Evolutionary conservation across 2,329 filamentous ascomycete species (phyloP).

Genomic region (Purpureocillium lavendulum): DNA sequence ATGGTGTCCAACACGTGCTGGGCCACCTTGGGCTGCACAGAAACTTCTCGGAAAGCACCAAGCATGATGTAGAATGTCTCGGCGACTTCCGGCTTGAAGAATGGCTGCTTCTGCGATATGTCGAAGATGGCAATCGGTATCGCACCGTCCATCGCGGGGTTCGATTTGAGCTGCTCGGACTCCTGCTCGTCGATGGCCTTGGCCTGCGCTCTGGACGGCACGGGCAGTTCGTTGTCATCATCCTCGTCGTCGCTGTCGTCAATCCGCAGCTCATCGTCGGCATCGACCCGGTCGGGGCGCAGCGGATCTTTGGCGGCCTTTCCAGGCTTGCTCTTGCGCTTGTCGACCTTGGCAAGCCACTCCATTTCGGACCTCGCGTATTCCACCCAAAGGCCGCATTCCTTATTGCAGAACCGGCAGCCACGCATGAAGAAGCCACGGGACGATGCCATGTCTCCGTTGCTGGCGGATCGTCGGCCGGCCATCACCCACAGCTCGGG

Average conservation of each 20-base stretch:
- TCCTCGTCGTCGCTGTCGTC: conserved; percentile 36
- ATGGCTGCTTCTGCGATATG: conserved; percentile 69
- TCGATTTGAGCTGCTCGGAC: conserved; percentile 52
- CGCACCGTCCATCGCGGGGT: conserved; percentile 82
- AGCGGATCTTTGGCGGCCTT: conserved; percentile 28
- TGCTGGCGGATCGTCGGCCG: conserved; percentile 64
- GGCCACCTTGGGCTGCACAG: conserved; percentile 57
- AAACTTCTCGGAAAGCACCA: conserved; percentile 56
- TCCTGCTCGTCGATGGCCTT: conserved; percentile 39
- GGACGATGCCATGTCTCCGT: conserved; percentile 82
- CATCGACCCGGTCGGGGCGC: conserved; percentile 38
- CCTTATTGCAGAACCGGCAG: conserved; percentile 76
- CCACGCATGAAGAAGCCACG: conserved; percentile 82
- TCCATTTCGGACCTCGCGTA: conserved; percentile 90
- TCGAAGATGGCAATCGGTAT: conserved; percentile 92
- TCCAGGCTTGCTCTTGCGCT: conserved; percentile 50
- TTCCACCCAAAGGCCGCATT: conserved; percentile 72
- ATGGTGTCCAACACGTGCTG: conserved; percentile 65
- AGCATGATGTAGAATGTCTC: conserved; percentile 78
- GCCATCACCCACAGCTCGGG: conserved; percentile 82
- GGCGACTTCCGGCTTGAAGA: conserved; percentile 56
- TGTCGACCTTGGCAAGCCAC: conserved; percentile 75
- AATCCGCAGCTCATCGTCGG: conserved; percentile 37
- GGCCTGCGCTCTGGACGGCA: conserved; percentile 29
- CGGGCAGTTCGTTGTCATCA: conserved; percentile 35